Evolutionary conservation across 2,329 filamentous ascomycete species (phyloP).

Genomic region (Cordyceps cateniannulata): DNA sequence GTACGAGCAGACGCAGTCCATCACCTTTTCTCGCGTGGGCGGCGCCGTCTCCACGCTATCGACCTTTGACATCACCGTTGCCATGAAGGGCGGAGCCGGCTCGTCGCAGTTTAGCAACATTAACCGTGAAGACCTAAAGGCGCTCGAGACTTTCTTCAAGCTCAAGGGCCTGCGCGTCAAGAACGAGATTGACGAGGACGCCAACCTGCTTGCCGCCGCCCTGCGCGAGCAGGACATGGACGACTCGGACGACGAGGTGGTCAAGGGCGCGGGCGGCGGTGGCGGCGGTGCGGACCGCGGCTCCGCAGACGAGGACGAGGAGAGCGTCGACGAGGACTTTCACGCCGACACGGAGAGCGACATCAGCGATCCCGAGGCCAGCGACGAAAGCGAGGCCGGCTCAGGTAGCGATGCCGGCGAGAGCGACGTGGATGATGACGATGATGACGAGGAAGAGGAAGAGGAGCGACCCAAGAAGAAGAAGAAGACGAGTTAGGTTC

Average conservation of each 20-base stretch:
- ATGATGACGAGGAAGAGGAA: constrained; percentile 38
- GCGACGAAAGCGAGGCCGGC: constrained; percentile 60
- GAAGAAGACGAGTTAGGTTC: constrained; percentile 31
- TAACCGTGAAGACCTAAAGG: constrained; percentile 94
- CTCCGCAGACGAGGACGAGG: constrained; percentile 91
- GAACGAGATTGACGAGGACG: constrained; percentile 97
- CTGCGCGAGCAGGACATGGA: constrained; percentile 78
- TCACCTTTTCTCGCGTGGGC: constrained; percentile 93
- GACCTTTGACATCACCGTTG: constrained; percentile 94
- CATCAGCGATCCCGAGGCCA: constrained; percentile 94
- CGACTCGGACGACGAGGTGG: constrained; percentile 77
- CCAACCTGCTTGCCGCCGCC: constrained; percentile 70
- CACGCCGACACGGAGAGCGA: constrained; percentile 87
- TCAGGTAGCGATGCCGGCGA: constrained; percentile 46
- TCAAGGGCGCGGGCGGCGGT: constrained; percentile 37
- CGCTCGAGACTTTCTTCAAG: constrained; percentile 96
- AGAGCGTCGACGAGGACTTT: constrained; percentile 95
- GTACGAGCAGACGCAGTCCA: constrained; percentile 83
- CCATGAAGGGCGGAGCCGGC: constrained; percentile 76
- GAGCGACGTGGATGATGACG: constrained; percentile 40
- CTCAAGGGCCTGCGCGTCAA: constrained; percentile 91
- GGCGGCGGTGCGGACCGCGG: constrained; percentile 63
- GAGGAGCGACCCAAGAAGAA: constrained; percentile 46
- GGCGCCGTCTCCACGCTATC: constrained; percentile 89
- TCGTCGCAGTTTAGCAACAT: constrained; percentile 99